Conservation (phyloP, 2,329 filamentous ascomycete species). For the Neonectria punicea region DNA sequence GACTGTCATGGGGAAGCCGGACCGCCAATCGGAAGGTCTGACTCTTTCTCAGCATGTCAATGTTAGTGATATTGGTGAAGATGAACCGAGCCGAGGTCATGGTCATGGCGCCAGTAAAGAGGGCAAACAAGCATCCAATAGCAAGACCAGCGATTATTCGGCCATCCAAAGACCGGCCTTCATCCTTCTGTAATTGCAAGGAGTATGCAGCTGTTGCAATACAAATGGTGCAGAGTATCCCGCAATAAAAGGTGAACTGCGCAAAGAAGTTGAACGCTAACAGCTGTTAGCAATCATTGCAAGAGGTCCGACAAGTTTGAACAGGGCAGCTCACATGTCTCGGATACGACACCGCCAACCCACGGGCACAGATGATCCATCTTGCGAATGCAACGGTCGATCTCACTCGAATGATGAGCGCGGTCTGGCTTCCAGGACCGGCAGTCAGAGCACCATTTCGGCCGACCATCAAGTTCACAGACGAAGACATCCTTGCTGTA, state of each 20-base stretch:
- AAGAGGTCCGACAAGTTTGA: neutral
- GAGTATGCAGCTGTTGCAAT: constrained; percentile 74
- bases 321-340: constrained; percentile 67
- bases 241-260: constrained; percentile 83
- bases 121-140: constrained; percentile 75
- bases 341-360: constrained; percentile 93
- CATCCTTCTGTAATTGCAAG: constrained; percentile 63
- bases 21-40: constrained; percentile 80
- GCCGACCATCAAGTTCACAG: constrained; percentile 85
- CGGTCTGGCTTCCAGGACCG: constrained; percentile 89
- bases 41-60: constrained; percentile 77
- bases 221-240: constrained; percentile 72
- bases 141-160: constrained; percentile 75
- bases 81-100: constrained; percentile 76
- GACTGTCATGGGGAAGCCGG: constrained; percentile 66
- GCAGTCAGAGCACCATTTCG: constrained; percentile 86
- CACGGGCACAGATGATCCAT: constrained; percentile 98
- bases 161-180: constrained; percentile 58
- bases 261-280: constrained; percentile 89
- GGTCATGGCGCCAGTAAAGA: constrained; percentile 86
- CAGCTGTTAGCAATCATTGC: neutral
- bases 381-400: constrained; percentile 83
- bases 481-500: constrained; percentile 86
- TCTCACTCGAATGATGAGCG: constrained; percentile 85
- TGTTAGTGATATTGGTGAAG: constrained; percentile 80